These are phyloP conservation scores for Elsinoe ampelina DNA, from an alignment of 2,329 filamentous ascomycete species.

Conservation along the genomic window DNA sequence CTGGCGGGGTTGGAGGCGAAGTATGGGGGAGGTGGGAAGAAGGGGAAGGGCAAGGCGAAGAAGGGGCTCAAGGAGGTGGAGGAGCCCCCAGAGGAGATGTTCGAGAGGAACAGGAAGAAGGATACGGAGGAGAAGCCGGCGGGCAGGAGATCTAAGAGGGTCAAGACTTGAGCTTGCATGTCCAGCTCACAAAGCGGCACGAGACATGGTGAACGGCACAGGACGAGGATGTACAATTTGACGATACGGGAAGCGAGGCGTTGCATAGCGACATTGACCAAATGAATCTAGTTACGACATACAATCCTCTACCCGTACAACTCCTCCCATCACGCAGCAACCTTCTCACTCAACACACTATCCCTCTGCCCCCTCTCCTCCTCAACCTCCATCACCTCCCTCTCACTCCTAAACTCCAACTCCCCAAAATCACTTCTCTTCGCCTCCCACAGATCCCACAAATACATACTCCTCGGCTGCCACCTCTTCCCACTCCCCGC, in stretches of 20 bases:
- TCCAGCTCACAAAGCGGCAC: not conserved
- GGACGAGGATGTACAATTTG: not conserved
- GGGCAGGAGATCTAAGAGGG: constrained; percentile 3
- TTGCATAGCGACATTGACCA: constrained; percentile 1
- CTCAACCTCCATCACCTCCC: constrained; percentile 1
- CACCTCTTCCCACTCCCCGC: constrained; percentile 37
- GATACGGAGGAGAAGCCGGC: constrained; percentile 13
- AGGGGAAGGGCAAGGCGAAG: constrained; percentile 34
- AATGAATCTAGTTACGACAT: not conserved
- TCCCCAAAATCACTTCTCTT: constrained; percentile 19
- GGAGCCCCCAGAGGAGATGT: constrained; percentile 56
- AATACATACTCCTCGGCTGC: constrained; percentile 36
- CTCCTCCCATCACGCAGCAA: not conserved
- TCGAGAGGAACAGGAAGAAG: constrained; percentile 37
- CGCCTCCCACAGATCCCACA: constrained; percentile 35
- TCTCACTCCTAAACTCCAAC: constrained; percentile 5
- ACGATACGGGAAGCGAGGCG: constrained; percentile 1
- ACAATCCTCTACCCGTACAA: not conserved
- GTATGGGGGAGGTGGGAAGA: constrained; percentile 44
- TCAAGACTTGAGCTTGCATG: not conserved
- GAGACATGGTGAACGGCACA: not conserved
- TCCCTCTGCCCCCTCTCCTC: constrained; percentile 6
- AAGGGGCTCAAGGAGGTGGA: constrained; percentile 42
- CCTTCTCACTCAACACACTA: not conserved
- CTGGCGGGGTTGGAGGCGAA: constrained; percentile 69